These are phyloP conservation scores for Leonotis leonurus DNA, from an alignment of 257 asterid species.

Conservation along the genomic window DNA sequence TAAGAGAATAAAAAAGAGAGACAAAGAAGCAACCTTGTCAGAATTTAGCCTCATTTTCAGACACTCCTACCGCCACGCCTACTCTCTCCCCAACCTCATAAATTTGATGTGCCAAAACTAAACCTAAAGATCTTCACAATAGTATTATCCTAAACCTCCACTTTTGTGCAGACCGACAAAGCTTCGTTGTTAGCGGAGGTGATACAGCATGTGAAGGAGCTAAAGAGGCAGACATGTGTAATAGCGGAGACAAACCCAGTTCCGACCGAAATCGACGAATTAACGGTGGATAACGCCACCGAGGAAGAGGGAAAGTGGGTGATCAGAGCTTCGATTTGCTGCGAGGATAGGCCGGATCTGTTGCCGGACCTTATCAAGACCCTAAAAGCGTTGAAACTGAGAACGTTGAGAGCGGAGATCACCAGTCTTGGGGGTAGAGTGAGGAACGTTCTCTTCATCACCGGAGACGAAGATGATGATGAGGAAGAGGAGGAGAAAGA, in stretches of 20 bases:
- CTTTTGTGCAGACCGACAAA: conserved; percentile 53
- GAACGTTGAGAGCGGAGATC: conserved; percentile 70
- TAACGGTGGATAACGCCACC: conserved; percentile 57
- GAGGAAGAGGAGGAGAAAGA: conserved; percentile 21
- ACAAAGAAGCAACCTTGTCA: conserved; percentile 66
- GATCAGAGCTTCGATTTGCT: conserved; percentile 73
- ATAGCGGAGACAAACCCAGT: conserved; percentile 49
- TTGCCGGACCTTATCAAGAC: conserved; percentile 75
- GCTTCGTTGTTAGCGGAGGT: conserved; percentile 93
- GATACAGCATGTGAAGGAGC: conserved; percentile 82
- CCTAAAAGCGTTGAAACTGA: conserved; percentile 50
- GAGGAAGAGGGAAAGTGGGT: conserved; percentile 58
- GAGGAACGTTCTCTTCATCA: conserved; percentile 61
- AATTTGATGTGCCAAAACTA: not conserved
- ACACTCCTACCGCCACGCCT: conserved; percentile 24
- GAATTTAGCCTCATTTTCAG: conserved; percentile 28
- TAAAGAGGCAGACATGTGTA: conserved; percentile 59
- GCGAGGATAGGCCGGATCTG: conserved; percentile 77
- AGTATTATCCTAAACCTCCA: not conserved
- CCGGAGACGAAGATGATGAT: conserved; percentile 43
- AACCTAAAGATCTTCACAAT: not conserved
- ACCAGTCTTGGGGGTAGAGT: conserved; percentile 78
- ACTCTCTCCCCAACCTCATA: not conserved
- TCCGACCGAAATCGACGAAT: conserved; percentile 71
- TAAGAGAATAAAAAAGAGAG: conserved; percentile 32